These are phyloP conservation scores for Plasmodium gonderi DNA, from an alignment of 169 alveolate genomes.

Conservation along the genomic window DNA sequence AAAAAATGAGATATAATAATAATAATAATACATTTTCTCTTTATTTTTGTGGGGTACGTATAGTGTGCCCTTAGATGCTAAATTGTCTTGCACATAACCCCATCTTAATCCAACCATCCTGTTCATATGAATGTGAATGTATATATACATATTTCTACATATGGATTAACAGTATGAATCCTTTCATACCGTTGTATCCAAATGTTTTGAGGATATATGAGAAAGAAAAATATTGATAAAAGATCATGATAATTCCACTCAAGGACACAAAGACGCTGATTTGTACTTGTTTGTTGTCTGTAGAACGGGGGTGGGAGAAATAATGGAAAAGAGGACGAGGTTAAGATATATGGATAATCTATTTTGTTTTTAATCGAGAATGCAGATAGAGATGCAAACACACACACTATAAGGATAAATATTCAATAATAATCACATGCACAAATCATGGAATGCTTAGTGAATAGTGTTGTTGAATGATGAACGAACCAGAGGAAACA, in stretches of 20 bases:
- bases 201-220: conserved; percentile 41
- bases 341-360: not conserved
- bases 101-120: not conserved
- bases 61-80: not conserved
- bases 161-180: not conserved
- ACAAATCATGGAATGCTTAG: too few species aligned
- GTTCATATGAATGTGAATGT: not conserved
- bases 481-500: conserved; percentile 44
- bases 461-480: too few species aligned
- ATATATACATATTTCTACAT: not conserved
- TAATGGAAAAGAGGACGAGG: not conserved
- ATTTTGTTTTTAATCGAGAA: not conserved
- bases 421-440: too few species aligned
- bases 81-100: not conserved
- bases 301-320: not conserved
- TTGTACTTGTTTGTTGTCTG: conserved; percentile 74
- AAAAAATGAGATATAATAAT: not conserved
- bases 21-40: too few species aligned
- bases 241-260: conserved; percentile 74
- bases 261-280: conserved; percentile 71
- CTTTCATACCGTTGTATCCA: conserved; percentile 63
- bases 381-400: too few species aligned
- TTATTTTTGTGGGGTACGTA: not conserved
- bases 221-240: conserved; percentile 72
- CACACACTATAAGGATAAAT: too few species aligned